Evolutionary conservation across 108 stramenopile species (phyloP).

Genomic region (Mediolabrus comicus): DNA sequence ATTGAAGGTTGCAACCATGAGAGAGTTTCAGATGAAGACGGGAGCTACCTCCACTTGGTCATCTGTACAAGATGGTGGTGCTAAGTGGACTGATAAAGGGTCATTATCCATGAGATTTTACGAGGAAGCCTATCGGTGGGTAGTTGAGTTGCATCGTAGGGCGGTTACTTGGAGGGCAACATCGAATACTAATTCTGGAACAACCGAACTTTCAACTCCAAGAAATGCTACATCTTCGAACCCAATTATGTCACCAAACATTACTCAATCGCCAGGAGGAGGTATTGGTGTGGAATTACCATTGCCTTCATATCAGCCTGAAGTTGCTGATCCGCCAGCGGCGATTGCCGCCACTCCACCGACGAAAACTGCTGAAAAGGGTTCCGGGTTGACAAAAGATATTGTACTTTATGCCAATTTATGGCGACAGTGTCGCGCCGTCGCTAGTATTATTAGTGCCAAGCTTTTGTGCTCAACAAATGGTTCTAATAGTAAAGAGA

Average conservation of each 20-base stretch:
- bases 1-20: conserved; percentile 30
- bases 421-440: conserved; percentile 66
- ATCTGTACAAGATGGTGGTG: background rate
- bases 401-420: conserved; percentile 14
- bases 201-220: conserved; percentile 18
- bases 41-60: conserved; percentile 4
- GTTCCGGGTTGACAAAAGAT: conserved; percentile 5
- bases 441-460: conserved; percentile 72
- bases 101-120: conserved; percentile 25
- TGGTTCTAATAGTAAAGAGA: conserved; percentile 1
- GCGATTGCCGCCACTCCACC: background rate
- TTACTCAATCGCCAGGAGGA: conserved; percentile 42
- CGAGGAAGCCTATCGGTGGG: conserved; percentile 39
- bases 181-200: conserved; percentile 1
- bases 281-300: conserved; percentile 36
- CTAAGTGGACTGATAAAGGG: conserved; percentile 12
- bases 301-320: background rate
- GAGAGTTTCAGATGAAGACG: conserved; percentile 31
- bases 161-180: conserved; percentile 27
- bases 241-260: conserved; percentile 18
- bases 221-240: conserved; percentile 3
- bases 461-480: conserved; percentile 48
- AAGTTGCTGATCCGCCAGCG: background rate
- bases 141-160: conserved; percentile 36
- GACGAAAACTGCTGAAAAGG: conserved; percentile 5